Percentiles rank a stretch among this genome's conserved stretches.
Evolutionary conservation across 805 yeast species (phyloP).

Genomic region (Candida morakotiae): DNA sequence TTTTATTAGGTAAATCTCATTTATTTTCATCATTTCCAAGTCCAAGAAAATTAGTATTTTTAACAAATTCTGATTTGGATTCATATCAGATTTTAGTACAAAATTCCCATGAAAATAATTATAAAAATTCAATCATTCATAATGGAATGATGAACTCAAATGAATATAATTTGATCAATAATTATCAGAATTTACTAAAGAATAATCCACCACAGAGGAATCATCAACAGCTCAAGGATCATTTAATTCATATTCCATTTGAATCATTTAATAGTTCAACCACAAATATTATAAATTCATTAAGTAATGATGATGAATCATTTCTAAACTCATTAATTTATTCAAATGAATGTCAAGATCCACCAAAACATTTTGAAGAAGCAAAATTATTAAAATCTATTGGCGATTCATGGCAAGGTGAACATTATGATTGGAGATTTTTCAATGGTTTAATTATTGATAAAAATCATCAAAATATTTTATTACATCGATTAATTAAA

Average conservation of each 20-base stretch:
- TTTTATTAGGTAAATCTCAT: slow-evolving; percentile 24
- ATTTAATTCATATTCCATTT: slow-evolving; percentile 14
- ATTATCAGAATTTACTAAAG: slow-evolving; percentile 13
- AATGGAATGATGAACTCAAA: slow-evolving; percentile 16
- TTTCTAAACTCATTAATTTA: slow-evolving; percentile 16
- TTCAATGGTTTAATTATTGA: slow-evolving; percentile 24
- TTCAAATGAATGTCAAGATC: slow-evolving; percentile 13
- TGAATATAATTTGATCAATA: slow-evolving; percentile 6
- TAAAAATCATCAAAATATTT: slow-evolving; percentile 30
- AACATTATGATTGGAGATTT: slow-evolving; percentile 39
- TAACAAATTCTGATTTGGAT: slow-evolving; percentile 21
- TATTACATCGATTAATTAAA: slow-evolving; percentile 47
- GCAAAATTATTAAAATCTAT: slow-evolving; percentile 16
- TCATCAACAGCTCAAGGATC: background rate
- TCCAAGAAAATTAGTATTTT: slow-evolving; percentile 27
- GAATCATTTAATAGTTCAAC: slow-evolving; percentile 22
- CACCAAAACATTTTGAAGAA: slow-evolving; percentile 29
- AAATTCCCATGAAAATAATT: slow-evolving; percentile 12
- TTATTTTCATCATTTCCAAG: slow-evolving; percentile 23
- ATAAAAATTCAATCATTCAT: slow-evolving; percentile 16
- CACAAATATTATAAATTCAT: slow-evolving; percentile 13
- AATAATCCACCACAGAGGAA: slow-evolving; percentile 6
- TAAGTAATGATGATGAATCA: slow-evolving; percentile 10
- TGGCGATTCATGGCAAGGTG: slow-evolving; percentile 20
- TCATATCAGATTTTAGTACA: slow-evolving; percentile 19